These are phyloP conservation scores for Desmodesmus armatus DNA, from an alignment of 139 green algal genomes.

Conservation along the genomic window DNA sequence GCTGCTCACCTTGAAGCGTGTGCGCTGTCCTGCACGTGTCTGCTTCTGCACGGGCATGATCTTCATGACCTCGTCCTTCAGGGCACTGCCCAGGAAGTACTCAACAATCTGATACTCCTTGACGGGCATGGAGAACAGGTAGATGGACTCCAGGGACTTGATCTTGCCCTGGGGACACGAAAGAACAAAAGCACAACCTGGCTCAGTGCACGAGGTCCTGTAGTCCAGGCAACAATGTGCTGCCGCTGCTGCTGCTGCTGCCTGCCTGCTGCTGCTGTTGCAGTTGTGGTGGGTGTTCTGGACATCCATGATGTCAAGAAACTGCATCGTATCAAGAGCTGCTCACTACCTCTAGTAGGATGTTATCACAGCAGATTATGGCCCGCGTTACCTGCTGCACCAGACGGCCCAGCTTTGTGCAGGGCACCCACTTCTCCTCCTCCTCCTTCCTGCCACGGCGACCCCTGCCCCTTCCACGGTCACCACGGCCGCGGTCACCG, in stretches of 20 bases:
- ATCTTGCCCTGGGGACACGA: constrained; percentile 99
- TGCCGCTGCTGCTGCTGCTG: too few species aligned
- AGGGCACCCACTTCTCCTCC: constrained; percentile 98
- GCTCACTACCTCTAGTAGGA: too few species aligned
- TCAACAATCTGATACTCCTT: constrained; percentile 99
- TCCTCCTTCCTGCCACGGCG: constrained; percentile 86
- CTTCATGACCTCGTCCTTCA: constrained; percentile 99
- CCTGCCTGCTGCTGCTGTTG: background rate
- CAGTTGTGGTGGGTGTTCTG: background rate
- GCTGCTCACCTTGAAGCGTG: constrained; percentile 94
- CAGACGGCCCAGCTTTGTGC: constrained; percentile 98
- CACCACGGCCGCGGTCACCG: constrained; percentile 77
- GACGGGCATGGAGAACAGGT: constrained; percentile 99
- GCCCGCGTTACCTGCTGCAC: constrained; percentile 90
- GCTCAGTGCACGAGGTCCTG: background rate
- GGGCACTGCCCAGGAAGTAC: constrained; percentile 82
- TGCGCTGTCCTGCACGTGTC: constrained; percentile 99
- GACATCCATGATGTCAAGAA: too few species aligned
- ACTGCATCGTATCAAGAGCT: too few species aligned
- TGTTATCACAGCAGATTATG: too few species aligned
- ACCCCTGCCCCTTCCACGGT: constrained; percentile 68
- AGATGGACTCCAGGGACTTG: constrained; percentile 99
- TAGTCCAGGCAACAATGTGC: too few species aligned
- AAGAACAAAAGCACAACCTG: background rate
- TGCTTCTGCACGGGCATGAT: constrained; percentile 99